Evolutionary conservation across 208 protist species (phyloP).

Genomic region (Leishmania arabica): DNA sequence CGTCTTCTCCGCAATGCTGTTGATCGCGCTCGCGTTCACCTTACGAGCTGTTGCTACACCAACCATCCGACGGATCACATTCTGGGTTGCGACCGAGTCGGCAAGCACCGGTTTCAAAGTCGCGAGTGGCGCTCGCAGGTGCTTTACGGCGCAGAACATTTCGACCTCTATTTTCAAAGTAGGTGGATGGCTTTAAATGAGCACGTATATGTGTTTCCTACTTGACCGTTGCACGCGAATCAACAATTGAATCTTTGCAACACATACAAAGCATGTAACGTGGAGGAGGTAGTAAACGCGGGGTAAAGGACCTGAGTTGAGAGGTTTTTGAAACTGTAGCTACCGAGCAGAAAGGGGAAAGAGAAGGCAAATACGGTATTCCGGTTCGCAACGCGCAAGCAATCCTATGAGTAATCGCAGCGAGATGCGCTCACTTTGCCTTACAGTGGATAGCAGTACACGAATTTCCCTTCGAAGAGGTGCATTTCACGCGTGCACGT

Average conservation of each 20-base stretch:
- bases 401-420: background rate
- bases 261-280: conserved; percentile 10
- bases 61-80: conserved; percentile 59
- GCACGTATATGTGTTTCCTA: background rate
- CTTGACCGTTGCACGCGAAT: background rate
- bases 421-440: background rate
- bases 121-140: conserved; percentile 54
- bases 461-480: background rate
- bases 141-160: conserved; percentile 58
- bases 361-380: background rate
- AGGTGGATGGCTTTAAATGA: background rate
- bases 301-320: conserved; percentile 3
- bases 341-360: background rate
- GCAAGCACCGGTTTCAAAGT: conserved; percentile 73
- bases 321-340: background rate
- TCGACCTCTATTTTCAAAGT: background rate
- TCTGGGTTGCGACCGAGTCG: conserved; percentile 56
- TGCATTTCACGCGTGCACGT: background rate
- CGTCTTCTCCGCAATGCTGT: conserved; percentile 74
- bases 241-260: background rate
- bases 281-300: background rate
- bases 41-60: conserved; percentile 39
- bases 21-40: conserved; percentile 55
- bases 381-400: background rate
- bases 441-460: background rate